A percentile compares a stretch with the other conserved stretches of the same genome.
phyloP scores from a whole-genome alignment of 192 early-diverging fungal genomes.

The Backusella circina region DNA sequence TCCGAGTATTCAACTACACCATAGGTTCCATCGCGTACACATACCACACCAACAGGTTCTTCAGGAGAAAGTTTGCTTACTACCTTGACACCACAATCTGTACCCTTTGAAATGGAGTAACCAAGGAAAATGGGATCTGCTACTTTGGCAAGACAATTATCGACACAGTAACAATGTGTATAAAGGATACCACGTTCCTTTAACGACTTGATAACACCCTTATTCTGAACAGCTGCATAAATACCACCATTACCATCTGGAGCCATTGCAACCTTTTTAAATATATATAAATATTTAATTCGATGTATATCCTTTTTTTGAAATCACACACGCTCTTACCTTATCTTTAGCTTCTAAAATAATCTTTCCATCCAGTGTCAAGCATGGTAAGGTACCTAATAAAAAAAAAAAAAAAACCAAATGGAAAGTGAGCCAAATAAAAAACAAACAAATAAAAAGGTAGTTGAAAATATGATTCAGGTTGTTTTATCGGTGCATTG shows the following conservation, averaged over 20 bases:
- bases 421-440: background rate
- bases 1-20: constrained; percentile 97
- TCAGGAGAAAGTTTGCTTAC: constrained; percentile 84
- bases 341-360: constrained; percentile 76
- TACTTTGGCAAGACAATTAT: constrained; percentile 95
- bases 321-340: constrained; percentile 12
- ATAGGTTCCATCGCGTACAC: constrained; percentile 75
- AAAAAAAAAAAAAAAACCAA: too few relatives aligned
- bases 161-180: constrained; percentile 95
- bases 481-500: background rate
- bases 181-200: constrained; percentile 80
- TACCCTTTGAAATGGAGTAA: constrained; percentile 83
- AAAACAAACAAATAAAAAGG: constrained; percentile 2
- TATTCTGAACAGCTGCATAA: constrained; percentile 85
- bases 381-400: constrained; percentile 83
- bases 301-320: background rate
- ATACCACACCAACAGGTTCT: constrained; percentile 96
- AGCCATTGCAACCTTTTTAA: constrained; percentile 67
- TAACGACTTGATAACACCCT: constrained; percentile 80
- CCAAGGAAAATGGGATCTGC: constrained; percentile 96
- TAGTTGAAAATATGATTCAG: background rate
- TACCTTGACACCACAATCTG: constrained; percentile 93
- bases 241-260: constrained; percentile 94
- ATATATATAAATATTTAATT: background rate
- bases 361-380: constrained; percentile 88